These are phyloP conservation scores for Combretum micranthum DNA, from an alignment of 345 rosid genomes.

Conservation along the genomic window DNA sequence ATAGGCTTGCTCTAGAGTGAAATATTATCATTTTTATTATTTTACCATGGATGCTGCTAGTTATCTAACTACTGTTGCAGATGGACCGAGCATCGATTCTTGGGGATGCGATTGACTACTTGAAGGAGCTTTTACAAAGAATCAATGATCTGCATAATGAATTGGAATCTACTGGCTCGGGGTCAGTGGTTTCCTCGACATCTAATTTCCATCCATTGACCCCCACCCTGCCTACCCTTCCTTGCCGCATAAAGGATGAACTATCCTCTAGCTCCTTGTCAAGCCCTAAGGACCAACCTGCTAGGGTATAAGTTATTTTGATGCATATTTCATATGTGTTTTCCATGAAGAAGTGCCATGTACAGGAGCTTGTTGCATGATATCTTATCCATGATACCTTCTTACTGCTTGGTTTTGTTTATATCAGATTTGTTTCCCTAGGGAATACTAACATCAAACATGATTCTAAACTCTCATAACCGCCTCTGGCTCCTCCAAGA, in stretches of 20 bases:
- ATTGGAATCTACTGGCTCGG: slow-evolving; percentile 69
- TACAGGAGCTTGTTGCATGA: neutral
- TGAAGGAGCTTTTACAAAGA: slow-evolving; percentile 91
- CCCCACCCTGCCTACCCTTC: slow-evolving; percentile 72
- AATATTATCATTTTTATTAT: too few relatives aligned
- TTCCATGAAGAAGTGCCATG: neutral
- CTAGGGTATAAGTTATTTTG: slow-evolving; percentile 48
- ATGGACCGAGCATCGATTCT: slow-evolving; percentile 99
- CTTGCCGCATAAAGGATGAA: slow-evolving; percentile 74
- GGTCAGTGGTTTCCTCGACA: slow-evolving; percentile 51
- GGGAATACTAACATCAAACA: too few relatives aligned
- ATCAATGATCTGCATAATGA: slow-evolving; percentile 89
- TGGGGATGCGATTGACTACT: slow-evolving; percentile 92
- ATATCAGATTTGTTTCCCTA: too few relatives aligned
- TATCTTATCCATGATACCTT: too few relatives aligned
- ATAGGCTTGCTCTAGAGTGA: too few relatives aligned
- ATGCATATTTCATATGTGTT: neutral
- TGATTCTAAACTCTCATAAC: too few relatives aligned
- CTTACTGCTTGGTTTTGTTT: too few relatives aligned
- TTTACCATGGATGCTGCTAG: too few relatives aligned
- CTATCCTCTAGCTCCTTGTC: slow-evolving; percentile 59
- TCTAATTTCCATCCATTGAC: slow-evolving; percentile 77
- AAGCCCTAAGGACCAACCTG: slow-evolving; percentile 76
- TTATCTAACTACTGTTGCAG: slow-evolving; percentile 23
- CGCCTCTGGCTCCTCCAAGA: too few relatives aligned